Evolutionary conservation across 106 monocot species (phyloP).

Genomic region (Dendrobium catenatum): DNA sequence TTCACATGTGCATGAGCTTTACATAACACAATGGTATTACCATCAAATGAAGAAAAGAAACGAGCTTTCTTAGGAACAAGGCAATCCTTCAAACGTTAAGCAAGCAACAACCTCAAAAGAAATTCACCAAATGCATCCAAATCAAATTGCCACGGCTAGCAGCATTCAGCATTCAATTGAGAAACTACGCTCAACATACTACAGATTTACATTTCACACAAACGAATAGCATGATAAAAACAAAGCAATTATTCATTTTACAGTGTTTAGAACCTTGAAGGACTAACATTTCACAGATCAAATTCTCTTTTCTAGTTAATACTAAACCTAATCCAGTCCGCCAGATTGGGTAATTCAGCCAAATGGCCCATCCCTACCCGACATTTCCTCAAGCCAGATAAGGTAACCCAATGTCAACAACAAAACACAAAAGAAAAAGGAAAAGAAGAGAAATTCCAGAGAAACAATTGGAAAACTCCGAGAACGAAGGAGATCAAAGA

Average conservation of each 20-base stretch:
- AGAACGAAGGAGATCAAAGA: neutral
- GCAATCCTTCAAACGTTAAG: neutral
- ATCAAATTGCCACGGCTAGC: neutral
- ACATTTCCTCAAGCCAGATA: neutral
- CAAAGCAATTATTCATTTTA: neutral
- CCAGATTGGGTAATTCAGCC: neutral
- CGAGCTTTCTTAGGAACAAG: slow-evolving; percentile 2
- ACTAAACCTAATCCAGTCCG: neutral
- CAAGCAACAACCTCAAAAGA: neutral
- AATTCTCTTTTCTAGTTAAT: neutral
- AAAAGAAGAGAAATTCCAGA: neutral
- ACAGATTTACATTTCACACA: neutral
- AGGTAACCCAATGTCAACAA: neutral
- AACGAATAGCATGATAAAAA: neutral
- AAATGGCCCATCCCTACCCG: neutral
- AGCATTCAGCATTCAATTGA: neutral
- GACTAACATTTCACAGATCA: neutral
- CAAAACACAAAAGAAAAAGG: neutral
- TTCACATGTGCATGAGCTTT: neutral
- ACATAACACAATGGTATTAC: neutral
- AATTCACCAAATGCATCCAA: neutral
- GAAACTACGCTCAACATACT: neutral
- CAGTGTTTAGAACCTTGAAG: neutral
- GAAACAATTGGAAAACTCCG: neutral
- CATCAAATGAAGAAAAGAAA: neutral